Evolutionary conservation across 306 rosid genomes (phyloP), one percentile per base, ranked within the genome.

Genomic region (Dicorynia guianensis): DNA sequence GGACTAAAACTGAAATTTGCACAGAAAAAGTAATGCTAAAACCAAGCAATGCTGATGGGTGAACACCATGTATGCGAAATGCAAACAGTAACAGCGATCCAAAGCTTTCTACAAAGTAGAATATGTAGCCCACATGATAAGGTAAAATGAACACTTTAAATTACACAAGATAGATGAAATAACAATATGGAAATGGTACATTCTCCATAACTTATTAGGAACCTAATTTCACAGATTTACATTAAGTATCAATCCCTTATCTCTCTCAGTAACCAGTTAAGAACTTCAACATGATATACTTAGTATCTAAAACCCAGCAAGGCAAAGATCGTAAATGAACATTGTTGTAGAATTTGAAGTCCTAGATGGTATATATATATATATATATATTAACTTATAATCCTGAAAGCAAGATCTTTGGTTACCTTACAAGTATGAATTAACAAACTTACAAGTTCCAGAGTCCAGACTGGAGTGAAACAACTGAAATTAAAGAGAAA

Each of bases 281-380:
- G 55, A 64, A 43, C 38, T 48, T 56, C 69, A 47, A 25, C 65
- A 63, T 46, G 67, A 55, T 72, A 64, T 57, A 72, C 59, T 36
- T 36, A 57, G 33, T 12, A 13, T 18, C 4, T 20, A 19, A 53
- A 60, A 13, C 57, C 54, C 58, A 73, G 52, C 13, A 67, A 66
- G 70, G 6, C 34, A 59, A 57, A 50, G 53, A 53, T 53, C 15
- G 15, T 46, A 42, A 9, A 43, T 1, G 47, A 63, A 78, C 38
- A 78, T 13, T 54, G 52, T 47, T 40, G 44, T 5, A 36, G 12
- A 67, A 33, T 11, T 55, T 30, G 33, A 6, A 36, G 69, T 58
- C 11, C 35, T 33, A 36, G 65, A 47, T 0, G 8, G 54, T 38
- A n/a, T n/a, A n/a, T n/a, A n/a, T n/a, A n/a, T n/a, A n/a, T n/a